These are phyloP conservation scores for Xenoacremonium recifei DNA, from an alignment of 2,329 filamentous ascomycete genomes.

Conservation along the genomic window DNA sequence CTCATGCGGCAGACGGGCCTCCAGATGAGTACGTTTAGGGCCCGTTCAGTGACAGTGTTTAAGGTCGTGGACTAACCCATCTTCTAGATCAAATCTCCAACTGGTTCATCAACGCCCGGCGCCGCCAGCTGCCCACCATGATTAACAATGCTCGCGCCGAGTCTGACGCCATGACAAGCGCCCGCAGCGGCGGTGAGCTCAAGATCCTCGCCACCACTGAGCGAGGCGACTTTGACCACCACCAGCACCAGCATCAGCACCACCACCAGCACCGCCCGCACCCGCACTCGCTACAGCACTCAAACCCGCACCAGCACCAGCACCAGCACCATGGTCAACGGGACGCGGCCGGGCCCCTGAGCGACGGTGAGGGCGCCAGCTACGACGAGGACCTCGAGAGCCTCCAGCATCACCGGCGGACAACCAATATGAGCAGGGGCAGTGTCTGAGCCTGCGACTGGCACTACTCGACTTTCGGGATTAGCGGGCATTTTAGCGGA, in stretches of 20 bases:
- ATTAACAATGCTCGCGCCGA: conserved; percentile 56
- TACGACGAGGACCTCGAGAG: conserved; percentile 44
- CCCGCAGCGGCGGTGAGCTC: conserved; percentile 30
- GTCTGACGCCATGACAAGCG: conserved; percentile 43
- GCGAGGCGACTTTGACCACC: conserved; percentile 36
- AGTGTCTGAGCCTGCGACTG: conserved; percentile 37
- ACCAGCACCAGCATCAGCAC: too few species aligned
- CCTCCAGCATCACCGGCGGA: conserved; percentile 28
- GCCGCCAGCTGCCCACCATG: conserved; percentile 62
- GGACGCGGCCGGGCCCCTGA: conserved; percentile 37
- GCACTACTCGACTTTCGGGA: conserved; percentile 16
- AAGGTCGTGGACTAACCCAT: conserved; percentile 8
- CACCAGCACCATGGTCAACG: conserved; percentile 31
- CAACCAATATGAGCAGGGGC: conserved; percentile 40
- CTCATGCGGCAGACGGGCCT: conserved; percentile 75
- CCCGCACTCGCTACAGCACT: too few species aligned
- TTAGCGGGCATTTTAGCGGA: conserved; percentile 15
- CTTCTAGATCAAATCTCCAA: conserved; percentile 67
- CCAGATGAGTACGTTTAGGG: conserved; percentile 65
- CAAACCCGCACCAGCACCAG: too few species aligned
- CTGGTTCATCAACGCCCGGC: conserved; percentile 78
- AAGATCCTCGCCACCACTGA: conserved; percentile 40
- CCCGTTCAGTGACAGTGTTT: not conserved
- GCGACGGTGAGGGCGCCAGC: conserved; percentile 45
- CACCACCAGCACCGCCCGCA: too few species aligned